Evolutionary conservation across 2,329 filamentous ascomycete species (phyloP), one percentile per base, ranked within the genome.

Genomic region (Boeremia lycopersici): DNA sequence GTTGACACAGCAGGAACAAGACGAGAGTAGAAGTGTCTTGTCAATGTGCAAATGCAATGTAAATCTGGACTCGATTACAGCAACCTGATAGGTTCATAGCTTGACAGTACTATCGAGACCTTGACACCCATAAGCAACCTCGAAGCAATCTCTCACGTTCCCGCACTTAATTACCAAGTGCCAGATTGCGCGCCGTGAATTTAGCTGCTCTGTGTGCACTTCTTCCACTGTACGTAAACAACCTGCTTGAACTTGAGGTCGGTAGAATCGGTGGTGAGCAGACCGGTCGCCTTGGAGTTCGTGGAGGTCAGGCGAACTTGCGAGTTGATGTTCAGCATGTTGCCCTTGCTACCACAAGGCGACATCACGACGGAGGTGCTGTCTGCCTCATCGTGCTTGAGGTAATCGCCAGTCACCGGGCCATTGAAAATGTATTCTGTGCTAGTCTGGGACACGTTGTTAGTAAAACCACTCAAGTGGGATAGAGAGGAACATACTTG

Each of bases 291-390:
- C 5, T 62, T 64, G 26, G 62, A 26, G 58, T 68, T 66, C 28
- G 62, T 63, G 53, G 63, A 63, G 7, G 69, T 72, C 55, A 81
- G 67, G 58, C 78, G 78, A 61, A 75, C 74, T 63, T 82, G 78
- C 28, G 79, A 81, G 74, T 83, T 82, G 75, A 83, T 80, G 73
- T 83, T 83, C 64, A 83, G 76, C 63, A 83, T 75, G 58, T 80
- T 71, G 53, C 79, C 79, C 34, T 77, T 74, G 19, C 71, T 67
- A 47, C 81, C 80, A 71, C 81, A 83, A 13, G 80, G 79, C 43
- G 80, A 82, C 81, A 81, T 83, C 56, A 83, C 78, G 35, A 75
- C 74, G 31, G 78, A 78, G 36, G 76, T 75, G 62, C 76, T 73
- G 46, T 77, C 74, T 53, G 81, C 75, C 45, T 71, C 58, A 57